Evolutionary conservation across 2,329 filamentous ascomycete genomes (phyloP).

Genomic region (Amauroascus verrucosus): DNA sequence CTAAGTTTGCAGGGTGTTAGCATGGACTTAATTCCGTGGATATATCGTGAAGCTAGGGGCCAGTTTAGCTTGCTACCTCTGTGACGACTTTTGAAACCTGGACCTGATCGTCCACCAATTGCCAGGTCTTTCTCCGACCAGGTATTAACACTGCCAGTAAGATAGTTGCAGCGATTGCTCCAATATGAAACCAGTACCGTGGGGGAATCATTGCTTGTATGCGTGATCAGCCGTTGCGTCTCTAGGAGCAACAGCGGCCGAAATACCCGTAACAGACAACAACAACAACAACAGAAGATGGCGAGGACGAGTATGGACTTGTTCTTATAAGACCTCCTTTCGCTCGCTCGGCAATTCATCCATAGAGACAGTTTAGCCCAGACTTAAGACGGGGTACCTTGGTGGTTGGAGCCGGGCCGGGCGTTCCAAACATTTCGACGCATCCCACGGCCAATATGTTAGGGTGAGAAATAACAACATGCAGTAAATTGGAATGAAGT

Average conservation of each 20-base stretch:
- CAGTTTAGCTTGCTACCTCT: neutral
- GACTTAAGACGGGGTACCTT: too few relatives aligned
- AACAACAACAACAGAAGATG: neutral
- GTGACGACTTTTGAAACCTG: neutral
- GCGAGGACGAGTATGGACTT: too few relatives aligned
- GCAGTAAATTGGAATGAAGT: too few relatives aligned
- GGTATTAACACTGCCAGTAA: slow-evolving; percentile 1
- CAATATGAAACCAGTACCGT: slow-evolving; percentile 9
- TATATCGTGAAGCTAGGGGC: too few relatives aligned
- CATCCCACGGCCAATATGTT: too few relatives aligned
- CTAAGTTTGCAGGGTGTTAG: neutral
- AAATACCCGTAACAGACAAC: neutral
- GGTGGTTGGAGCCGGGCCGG: too few relatives aligned
- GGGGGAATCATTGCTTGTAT: neutral
- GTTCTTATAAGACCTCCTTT: too few relatives aligned
- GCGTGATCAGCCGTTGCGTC: neutral
- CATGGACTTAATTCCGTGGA: neutral
- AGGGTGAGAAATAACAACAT: too few relatives aligned
- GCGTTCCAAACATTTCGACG: too few relatives aligned
- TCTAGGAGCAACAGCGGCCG: neutral
- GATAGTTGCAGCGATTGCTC: slow-evolving; percentile 3
- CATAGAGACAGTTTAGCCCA: neutral
- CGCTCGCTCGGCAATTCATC: neutral
- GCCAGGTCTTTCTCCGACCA: neutral
- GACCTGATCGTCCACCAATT: neutral